These are phyloP conservation scores for Fusarium sp. DNA, from an alignment of 2,329 filamentous ascomycete genomes.

Conservation along the genomic window DNA sequence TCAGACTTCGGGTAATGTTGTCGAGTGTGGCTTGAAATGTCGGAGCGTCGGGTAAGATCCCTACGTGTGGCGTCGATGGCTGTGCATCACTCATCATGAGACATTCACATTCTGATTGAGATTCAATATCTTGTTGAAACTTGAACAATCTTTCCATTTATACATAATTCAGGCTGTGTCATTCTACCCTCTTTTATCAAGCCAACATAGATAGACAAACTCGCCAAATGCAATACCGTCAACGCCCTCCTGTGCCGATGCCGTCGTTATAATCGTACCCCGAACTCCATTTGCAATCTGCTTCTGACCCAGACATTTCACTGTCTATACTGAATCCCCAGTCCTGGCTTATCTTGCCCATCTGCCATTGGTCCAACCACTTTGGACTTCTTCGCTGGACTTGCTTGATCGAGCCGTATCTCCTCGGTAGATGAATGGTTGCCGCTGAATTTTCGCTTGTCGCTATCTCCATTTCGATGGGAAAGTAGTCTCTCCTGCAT, in stretches of 20 bases:
- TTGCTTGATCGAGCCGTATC: slow-evolving; percentile 50
- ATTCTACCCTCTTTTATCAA: not conserved
- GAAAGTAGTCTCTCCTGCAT: slow-evolving; percentile 64
- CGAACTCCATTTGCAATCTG: slow-evolving; percentile 31
- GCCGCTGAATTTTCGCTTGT: slow-evolving; percentile 63
- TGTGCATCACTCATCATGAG: slow-evolving; percentile 9
- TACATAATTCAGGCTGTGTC: not conserved
- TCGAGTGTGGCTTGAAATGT: slow-evolving; percentile 12
- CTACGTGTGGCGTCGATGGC: slow-evolving; percentile 4
- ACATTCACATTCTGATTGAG: not conserved
- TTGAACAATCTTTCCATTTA: not conserved
- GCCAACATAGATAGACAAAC: not conserved
- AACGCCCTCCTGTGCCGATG: slow-evolving; percentile 24
- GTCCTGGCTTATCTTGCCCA: slow-evolving; percentile 54
- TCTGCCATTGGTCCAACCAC: slow-evolving; percentile 53
- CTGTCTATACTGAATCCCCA: slow-evolving; percentile 62
- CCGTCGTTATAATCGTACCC: slow-evolving; percentile 22
- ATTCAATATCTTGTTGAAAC: not conserved
- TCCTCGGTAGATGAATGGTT: slow-evolving; percentile 44
- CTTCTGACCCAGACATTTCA: slow-evolving; percentile 2
- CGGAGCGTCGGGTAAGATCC: slow-evolving; percentile 23
- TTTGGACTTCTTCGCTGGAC: slow-evolving; percentile 63
- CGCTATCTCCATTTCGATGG: slow-evolving; percentile 54
- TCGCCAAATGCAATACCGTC: not conserved
- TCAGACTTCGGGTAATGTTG: slow-evolving; percentile 38